These are phyloP conservation scores for Arctostaphylos glauca DNA, from an alignment of 148 eudicot species.

Conservation along the genomic window DNA sequence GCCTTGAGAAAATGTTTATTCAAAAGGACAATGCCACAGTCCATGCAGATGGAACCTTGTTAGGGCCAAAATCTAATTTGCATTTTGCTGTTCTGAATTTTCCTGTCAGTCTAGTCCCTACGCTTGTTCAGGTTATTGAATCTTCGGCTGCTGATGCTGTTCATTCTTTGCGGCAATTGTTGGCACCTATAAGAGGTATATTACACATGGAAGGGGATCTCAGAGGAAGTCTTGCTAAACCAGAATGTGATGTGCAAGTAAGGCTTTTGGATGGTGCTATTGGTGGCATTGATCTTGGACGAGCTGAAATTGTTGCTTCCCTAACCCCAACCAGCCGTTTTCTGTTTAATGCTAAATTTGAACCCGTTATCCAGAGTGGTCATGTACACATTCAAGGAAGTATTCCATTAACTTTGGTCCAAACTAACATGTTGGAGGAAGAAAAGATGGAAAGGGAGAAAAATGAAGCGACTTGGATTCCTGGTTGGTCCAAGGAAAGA, in stretches of 20 bases:
- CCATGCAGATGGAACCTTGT: constrained; percentile 94
- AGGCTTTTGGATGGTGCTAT: constrained; percentile 96
- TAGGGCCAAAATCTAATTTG: constrained; percentile 94
- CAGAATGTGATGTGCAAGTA: constrained; percentile 99
- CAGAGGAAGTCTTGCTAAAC: constrained; percentile 87
- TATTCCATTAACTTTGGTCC: constrained; percentile 76
- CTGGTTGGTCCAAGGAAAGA: constrained; percentile 70
- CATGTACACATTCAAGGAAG: constrained; percentile 99
- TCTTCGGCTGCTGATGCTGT: constrained; percentile 82
- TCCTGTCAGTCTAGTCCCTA: constrained; percentile 95
- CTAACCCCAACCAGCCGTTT: constrained; percentile 90
- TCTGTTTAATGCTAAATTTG: constrained; percentile 96
- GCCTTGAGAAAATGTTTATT: constrained; percentile 93
- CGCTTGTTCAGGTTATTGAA: constrained; percentile 88
- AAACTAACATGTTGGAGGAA: constrained; percentile 48
- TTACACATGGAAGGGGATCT: constrained; percentile 99
- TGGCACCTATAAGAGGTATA: constrained; percentile 88
- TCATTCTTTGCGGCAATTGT: constrained; percentile 78
- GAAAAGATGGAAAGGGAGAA: constrained; percentile 56
- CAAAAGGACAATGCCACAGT: constrained; percentile 97
- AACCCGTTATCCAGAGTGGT: constrained; percentile 90
- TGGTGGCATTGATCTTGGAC: constrained; percentile 97
- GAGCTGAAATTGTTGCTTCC: constrained; percentile 98
- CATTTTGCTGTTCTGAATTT: constrained; percentile 99
- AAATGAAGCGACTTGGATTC: constrained; percentile 69